phyloP scores from a whole-genome alignment of 495 filamentous ascomycete genomes.

The Ascobolus immersus region DNA sequence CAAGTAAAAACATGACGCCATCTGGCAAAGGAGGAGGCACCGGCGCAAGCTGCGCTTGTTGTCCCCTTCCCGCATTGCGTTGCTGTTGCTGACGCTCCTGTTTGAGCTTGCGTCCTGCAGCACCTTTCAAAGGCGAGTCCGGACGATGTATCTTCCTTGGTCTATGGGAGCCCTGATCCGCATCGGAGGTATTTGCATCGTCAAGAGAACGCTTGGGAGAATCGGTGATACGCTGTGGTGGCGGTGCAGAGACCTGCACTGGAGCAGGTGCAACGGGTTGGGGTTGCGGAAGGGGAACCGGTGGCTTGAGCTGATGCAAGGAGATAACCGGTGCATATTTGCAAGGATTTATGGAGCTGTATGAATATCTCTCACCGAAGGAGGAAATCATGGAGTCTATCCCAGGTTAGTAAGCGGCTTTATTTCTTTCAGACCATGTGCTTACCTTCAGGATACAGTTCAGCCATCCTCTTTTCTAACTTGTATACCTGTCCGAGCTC shows the following conservation, averaged over 20 bases:
- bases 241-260: conserved; percentile 3
- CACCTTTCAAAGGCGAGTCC: conserved; percentile 68
- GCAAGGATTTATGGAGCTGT: conserved; percentile 46
- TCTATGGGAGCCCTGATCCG: conserved; percentile 23
- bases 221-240: background rate
- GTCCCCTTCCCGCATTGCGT: conserved; percentile 14
- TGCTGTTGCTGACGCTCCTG: conserved; percentile 31
- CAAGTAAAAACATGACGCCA: conserved; percentile 55
- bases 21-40: conserved; percentile 38
- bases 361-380: conserved; percentile 52
- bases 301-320: conserved; percentile 27
- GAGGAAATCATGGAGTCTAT: conserved; percentile 42
- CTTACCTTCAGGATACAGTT: conserved; percentile 49
- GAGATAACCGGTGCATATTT: conserved; percentile 60
- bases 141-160: conserved; percentile 47
- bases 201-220: conserved; percentile 11
- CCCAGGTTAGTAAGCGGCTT: conserved; percentile 4
- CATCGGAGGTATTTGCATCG: conserved; percentile 10
- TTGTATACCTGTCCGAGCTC: conserved; percentile 71
- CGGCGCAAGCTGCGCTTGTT: conserved; percentile 14
- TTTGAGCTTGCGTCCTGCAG: conserved; percentile 55
- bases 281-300: background rate
- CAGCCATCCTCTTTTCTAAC: conserved; percentile 73
- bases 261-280: background rate
- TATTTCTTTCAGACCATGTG: background rate